Evolutionary conservation across 495 filamentous ascomycete species (phyloP), one percentile per base, ranked within the genome.

Genomic region (Xeromyces bisporus): DNA sequence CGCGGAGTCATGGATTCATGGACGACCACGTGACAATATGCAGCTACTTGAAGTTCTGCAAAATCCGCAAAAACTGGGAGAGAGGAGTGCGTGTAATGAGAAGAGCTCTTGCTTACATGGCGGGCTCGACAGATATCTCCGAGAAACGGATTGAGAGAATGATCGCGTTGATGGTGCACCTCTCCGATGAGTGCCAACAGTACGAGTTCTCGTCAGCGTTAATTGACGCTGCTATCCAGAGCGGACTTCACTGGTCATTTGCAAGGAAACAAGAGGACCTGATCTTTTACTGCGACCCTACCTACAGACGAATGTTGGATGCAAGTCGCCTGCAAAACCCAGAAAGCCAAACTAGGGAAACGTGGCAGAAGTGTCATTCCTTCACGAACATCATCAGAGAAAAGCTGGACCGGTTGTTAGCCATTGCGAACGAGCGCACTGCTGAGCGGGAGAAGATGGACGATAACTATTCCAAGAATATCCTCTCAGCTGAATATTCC

Each of bases 31-130:
- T 42, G 8, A 60, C 53, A 7, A 37, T 64, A 8, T 48, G 42
- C 25, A 42, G 45, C 9, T 64, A 60, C 33, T 29, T 62, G 23
- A 43, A 46, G 26, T 62, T 57, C 27, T 64, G 56, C 42, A 46
- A 47, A 17, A 46, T 54, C 30, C 50, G 55, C 18, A 38, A 37
- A 10, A 51, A 64, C 32, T 60, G 56, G 53, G 41, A 52, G 20
- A 55, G 45, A 15, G 57, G 56, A 0, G 16, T 48, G 0, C 40
- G 48, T 12, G 47, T 43, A 1, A 20, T 64, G 28, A 49, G 47
- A 34, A 44, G 56, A 44, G 44, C 48, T 0, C 30, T 58, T 12
- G 55, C 53, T 2, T 62, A 43, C 27, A 43, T 64, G 6, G 39
- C 43, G 1, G 52, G 57, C 18, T 50, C 57, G 23, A 51, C 54